A percentile compares a stretch with the other conserved stretches of the same genome.
Evolutionary conservation across 768 basidiomycete genomes (phyloP).

Genomic region (Lentinula sp.): DNA sequence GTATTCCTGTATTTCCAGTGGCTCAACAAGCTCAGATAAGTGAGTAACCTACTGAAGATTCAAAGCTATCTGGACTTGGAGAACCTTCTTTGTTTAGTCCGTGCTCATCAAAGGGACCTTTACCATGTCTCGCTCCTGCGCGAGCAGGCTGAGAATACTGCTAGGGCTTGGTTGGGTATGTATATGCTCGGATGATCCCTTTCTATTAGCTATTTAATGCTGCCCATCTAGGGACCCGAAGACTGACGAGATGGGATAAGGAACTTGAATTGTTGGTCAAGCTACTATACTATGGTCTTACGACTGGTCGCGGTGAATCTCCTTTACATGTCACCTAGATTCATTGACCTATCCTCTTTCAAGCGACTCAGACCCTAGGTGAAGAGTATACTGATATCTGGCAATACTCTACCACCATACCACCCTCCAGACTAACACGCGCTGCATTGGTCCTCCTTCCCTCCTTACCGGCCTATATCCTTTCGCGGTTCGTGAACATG

Average conservation of each 20-base stretch:
- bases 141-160: constrained; percentile 68
- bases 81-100: constrained; percentile 41
- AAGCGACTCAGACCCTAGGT: constrained; percentile 80
- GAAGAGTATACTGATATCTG: constrained; percentile 89
- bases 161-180: constrained; percentile 75
- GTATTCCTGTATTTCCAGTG: constrained; percentile 49
- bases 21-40: constrained; percentile 88
- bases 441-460: constrained; percentile 58
- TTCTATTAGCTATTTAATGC: neutral
- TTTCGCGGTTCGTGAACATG: constrained; percentile 41
- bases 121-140: constrained; percentile 70
- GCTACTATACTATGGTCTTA: constrained; percentile 67
- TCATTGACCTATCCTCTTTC: constrained; percentile 1
- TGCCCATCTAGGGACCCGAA: constrained; percentile 56
- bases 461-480: constrained; percentile 56
- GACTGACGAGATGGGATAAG: constrained; percentile 75
- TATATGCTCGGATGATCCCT: neutral
- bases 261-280: constrained; percentile 69
- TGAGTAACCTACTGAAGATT: constrained; percentile 30
- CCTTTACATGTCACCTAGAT: constrained; percentile 5
- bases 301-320: constrained; percentile 62
- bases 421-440: constrained; percentile 41
- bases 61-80: neutral
- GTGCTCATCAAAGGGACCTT: constrained; percentile 79
- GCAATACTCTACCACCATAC: constrained; percentile 50